Base-by-base conservation (phyloP, 2,329 filamentous ascomycete species). In the Scleromitrula shiraiana region DNA sequence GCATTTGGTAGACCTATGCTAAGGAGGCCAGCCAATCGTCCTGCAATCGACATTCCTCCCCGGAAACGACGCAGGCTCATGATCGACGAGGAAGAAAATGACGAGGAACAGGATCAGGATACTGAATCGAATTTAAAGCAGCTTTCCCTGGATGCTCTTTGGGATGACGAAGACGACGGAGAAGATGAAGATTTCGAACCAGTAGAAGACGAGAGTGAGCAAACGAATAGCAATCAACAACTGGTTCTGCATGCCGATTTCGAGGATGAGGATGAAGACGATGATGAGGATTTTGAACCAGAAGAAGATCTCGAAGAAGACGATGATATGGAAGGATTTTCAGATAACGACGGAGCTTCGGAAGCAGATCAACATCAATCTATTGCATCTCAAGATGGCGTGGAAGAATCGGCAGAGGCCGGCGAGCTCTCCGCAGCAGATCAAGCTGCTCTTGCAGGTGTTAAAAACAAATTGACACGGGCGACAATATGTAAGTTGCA, bases 1-100 rank as follows among this genome's bases (percentile, higher is more conserved):
- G 78, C 88, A 0, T 95, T 91, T 63, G 90, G 91, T 2, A 77
- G 83, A 51, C 82, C 84, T 1, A 80, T 80, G 60, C 68, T 91
- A 7, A 77, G 77, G 57, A 60, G 68, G 1, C 72, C 76, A 0
- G 71, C 73, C 7, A 73, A 74, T 49, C 76, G 88, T 39, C 88
- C 88, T 1, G 64, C 75, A 0, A 70, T 94, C 32, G 69, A 74
- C 10, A 86, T 94, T 14, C 85, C 86, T 0, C 82, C 88, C 1
- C 75, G 82, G 53, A 94, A 93, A 63, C 76, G 77, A 57, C 75
- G 74, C 29, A 73, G 80, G 56, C 57, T 83, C 56, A 64, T 64
- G 9, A 68, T 71, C 46, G 58, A 65, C 8, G 63, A 66, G 8
- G 51, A 53, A n/a, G 69, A 69, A 6, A 68, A 69, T 14, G 60